Evolutionary conservation across 1,284 basidiomycete species (phyloP).

Genomic region (Singerocomus rubriflavus): DNA sequence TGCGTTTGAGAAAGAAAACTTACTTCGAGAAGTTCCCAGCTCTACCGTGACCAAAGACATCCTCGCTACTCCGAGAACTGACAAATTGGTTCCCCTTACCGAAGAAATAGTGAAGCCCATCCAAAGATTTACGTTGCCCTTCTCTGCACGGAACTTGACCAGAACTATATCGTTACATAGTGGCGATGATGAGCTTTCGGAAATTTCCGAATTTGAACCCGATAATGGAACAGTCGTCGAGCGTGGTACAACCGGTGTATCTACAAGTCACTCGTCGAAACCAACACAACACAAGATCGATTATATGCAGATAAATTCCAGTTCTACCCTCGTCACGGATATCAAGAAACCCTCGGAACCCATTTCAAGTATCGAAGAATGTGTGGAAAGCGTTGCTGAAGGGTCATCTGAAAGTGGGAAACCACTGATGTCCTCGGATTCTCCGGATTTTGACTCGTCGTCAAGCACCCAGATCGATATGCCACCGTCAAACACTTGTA

Average conservation of each 20-base stretch:
- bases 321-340: not conserved
- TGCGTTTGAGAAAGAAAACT: not conserved
- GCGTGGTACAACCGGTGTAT: not conserved
- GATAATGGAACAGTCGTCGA: constrained; percentile 2
- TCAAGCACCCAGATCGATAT: constrained; percentile 18
- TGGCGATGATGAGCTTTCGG: constrained; percentile 25
- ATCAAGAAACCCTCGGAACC: not conserved
- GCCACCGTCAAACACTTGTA: constrained; percentile 1
- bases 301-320: not conserved
- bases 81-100: not conserved
- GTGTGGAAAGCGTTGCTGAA: not conserved
- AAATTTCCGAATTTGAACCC: constrained; percentile 27
- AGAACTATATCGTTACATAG: not conserved
- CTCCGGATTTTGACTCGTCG: constrained; percentile 13
- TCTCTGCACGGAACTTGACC: not conserved
- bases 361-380: not conserved
- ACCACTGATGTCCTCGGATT: not conserved
- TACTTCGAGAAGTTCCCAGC: not conserved
- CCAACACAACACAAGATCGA: not conserved
- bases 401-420: not conserved
- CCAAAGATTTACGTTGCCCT: not conserved
- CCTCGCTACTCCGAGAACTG: not conserved
- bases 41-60: not conserved
- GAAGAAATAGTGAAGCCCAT: not conserved
- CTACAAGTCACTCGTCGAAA: not conserved